These are phyloP conservation scores for Fraxinus americana DNA, from an alignment of 257 asterid species.

Conservation along the genomic window DNA sequence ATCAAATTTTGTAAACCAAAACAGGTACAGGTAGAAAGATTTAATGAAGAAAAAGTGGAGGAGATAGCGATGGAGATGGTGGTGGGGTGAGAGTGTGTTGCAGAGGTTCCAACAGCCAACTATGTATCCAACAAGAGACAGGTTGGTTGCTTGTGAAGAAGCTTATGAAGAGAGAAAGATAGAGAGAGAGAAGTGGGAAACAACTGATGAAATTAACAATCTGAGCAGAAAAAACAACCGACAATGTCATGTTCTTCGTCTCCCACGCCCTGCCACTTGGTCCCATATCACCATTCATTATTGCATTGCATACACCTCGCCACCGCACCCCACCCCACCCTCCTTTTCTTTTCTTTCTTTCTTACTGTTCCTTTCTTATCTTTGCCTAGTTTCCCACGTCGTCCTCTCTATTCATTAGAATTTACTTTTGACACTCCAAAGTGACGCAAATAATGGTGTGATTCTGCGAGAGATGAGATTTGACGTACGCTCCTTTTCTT, in stretches of 20 bases:
- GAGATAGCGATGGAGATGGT: background rate
- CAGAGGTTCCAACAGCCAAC: slow-evolving; percentile 75
- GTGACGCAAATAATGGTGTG: slow-evolving; percentile 28
- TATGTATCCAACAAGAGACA: slow-evolving; percentile 92
- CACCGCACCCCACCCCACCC: slow-evolving; percentile 30
- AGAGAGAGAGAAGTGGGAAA: slow-evolving; percentile 38
- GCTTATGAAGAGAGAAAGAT: slow-evolving; percentile 39
- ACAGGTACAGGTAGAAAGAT: background rate
- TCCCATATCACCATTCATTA: slow-evolving; percentile 69
- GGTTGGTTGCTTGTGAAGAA: slow-evolving; percentile 93
- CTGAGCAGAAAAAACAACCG: slow-evolving; percentile 72
- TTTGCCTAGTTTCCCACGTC: slow-evolving; percentile 6
- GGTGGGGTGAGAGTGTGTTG: slow-evolving; percentile 44
- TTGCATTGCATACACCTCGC: slow-evolving; percentile 27
- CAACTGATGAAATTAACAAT: slow-evolving; percentile 45
- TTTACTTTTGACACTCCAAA: background rate
- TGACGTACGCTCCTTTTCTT: slow-evolving; percentile 34
- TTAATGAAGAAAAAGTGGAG: background rate
- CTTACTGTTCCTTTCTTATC: slow-evolving; percentile 5
- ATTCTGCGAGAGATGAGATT: slow-evolving; percentile 29
- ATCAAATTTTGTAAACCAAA: background rate
- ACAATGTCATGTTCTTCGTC: slow-evolving; percentile 99
- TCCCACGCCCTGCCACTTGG: slow-evolving; percentile 99
- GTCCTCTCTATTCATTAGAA: background rate
- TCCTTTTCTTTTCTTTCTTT: slow-evolving; percentile 17